Evolutionary conservation across 2,329 filamentous ascomycete species (phyloP).

Genomic region (Aspergillus awamori): DNA sequence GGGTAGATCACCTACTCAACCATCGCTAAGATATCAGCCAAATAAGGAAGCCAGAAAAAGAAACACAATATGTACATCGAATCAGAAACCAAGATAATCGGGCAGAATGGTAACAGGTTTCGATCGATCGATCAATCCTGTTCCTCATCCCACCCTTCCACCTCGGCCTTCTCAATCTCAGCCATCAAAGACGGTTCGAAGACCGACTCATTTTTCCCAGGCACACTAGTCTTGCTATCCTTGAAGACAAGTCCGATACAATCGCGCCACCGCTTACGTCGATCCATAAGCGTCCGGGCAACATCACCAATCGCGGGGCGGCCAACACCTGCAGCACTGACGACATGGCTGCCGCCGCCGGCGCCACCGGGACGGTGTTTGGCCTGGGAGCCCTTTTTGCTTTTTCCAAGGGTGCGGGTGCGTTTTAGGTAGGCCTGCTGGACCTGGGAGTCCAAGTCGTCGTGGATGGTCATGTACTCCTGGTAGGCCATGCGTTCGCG

Average conservation of each 20-base stretch:
- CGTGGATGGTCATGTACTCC: slow-evolving; percentile 94
- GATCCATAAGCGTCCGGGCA: slow-evolving; percentile 89
- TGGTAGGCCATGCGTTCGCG: slow-evolving; percentile 94
- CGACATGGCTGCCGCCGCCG: slow-evolving; percentile 67
- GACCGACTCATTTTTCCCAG: slow-evolving; percentile 68
- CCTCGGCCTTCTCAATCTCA: slow-evolving; percentile 71
- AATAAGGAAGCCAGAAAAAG: neutral
- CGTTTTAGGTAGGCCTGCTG: slow-evolving; percentile 95
- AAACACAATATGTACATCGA: slow-evolving; percentile 7
- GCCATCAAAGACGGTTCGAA: slow-evolving; percentile 76
- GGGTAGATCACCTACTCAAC: neutral
- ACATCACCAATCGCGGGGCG: slow-evolving; percentile 80
- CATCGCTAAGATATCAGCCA: slow-evolving; percentile 3
- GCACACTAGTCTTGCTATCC: slow-evolving; percentile 76
- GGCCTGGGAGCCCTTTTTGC: slow-evolving; percentile 78
- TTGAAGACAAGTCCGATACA: slow-evolving; percentile 90
- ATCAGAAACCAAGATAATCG: slow-evolving; percentile 12
- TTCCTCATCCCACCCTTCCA: slow-evolving; percentile 80
- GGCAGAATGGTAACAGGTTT: neutral
- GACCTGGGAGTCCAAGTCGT: slow-evolving; percentile 93
- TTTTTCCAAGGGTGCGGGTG: slow-evolving; percentile 90
- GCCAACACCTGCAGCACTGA: slow-evolving; percentile 43
- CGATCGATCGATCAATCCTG: slow-evolving; percentile 56
- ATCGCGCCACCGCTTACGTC: slow-evolving; percentile 84
- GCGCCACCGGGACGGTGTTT: slow-evolving; percentile 64